Evolutionary conservation across 805 yeast genomes (phyloP).

Genomic region (Ogataea methanolica): DNA sequence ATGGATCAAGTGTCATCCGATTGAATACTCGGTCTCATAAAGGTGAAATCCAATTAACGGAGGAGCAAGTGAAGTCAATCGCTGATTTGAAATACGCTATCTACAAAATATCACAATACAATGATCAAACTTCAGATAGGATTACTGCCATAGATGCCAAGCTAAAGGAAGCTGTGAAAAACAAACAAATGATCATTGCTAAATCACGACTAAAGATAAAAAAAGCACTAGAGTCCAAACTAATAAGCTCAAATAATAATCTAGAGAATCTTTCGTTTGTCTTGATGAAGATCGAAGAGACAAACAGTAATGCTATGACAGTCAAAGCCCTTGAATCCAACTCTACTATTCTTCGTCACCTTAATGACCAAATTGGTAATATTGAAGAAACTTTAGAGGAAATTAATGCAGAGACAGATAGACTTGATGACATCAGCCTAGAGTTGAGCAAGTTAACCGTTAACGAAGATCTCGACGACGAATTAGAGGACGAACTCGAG

Average conservation of each 20-base stretch:
- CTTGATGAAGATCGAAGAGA: conserved; percentile 24
- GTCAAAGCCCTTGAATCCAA: conserved; percentile 22
- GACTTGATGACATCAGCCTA: conserved; percentile 15
- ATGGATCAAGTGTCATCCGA: background rate
- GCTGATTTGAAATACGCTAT: conserved; percentile 27
- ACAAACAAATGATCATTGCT: conserved; percentile 17
- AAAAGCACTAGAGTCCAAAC: conserved; percentile 18
- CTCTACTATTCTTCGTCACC: conserved; percentile 17
- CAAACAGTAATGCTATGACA: conserved; percentile 20
- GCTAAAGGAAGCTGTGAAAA: conserved; percentile 10
- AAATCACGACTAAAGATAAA: conserved; percentile 21
- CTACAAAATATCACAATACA: conserved; percentile 15
- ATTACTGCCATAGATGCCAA: conserved; percentile 8
- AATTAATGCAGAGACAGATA: conserved; percentile 13
- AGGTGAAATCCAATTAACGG: conserved; percentile 7
- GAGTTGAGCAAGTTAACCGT: conserved; percentile 7
- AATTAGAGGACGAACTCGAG: conserved; percentile 21
- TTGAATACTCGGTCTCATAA: background rate
- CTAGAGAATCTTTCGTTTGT: conserved; percentile 21
- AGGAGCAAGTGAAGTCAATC: conserved; percentile 18
- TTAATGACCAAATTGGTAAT: conserved; percentile 20
- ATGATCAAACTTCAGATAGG: conserved; percentile 10
- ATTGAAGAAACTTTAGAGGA: conserved; percentile 20
- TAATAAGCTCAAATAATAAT: conserved; percentile 13
- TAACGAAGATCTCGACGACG: conserved; percentile 11